A percentile compares a stretch with the other conserved stretches of the same genome.
phyloP scores from a whole-genome alignment of 768 basidiomycete genomes.

The Leccinum truebloodii region DNA sequence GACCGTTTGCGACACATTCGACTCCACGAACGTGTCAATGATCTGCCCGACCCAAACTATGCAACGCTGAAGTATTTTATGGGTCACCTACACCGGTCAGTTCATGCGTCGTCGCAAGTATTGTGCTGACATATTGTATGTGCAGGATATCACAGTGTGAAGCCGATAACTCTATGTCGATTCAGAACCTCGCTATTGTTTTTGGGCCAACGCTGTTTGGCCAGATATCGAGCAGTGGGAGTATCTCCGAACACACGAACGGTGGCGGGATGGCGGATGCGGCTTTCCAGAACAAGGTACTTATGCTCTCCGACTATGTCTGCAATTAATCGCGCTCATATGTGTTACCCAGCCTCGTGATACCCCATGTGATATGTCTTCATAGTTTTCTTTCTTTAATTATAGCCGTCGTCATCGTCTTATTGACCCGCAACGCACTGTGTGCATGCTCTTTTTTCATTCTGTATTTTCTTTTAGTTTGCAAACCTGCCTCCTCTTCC shows the following conservation, averaged over 20 bases:
- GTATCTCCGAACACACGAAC: slow-evolving; percentile 46
- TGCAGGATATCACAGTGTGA: slow-evolving; percentile 76
- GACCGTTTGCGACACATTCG: slow-evolving; percentile 94
- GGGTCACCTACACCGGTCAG: slow-evolving; percentile 89
- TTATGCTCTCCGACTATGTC: background rate
- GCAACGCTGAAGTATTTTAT: slow-evolving; percentile 95
- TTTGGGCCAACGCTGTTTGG: slow-evolving; percentile 97
- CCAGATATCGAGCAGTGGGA: slow-evolving; percentile 49
- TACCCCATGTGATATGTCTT: slow-evolving; percentile 24
- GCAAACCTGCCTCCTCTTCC: background rate
- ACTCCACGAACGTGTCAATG: slow-evolving; percentile 95
- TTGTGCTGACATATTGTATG: slow-evolving; percentile 12
- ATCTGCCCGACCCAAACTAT: slow-evolving; percentile 98
- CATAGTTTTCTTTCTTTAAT: slow-evolving; percentile 16
- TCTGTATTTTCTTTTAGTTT: background rate
- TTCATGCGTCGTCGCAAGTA: background rate
- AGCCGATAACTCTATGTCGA: slow-evolving; percentile 85
- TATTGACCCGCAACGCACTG: slow-evolving; percentile 7
- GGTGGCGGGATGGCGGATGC: slow-evolving; percentile 68
- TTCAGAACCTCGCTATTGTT: slow-evolving; percentile 91
- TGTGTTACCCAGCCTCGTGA: slow-evolving; percentile 26
- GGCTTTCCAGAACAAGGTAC: slow-evolving; percentile 70
- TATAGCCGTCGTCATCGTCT: slow-evolving; percentile 4
- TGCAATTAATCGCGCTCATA: slow-evolving; percentile 8
- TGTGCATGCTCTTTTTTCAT: background rate